Evolutionary conservation across 2,329 filamentous ascomycete genomes (phyloP), one percentile per base, ranked within the genome.

Genomic region (Immersiporthe knoxdaviesiana): DNA sequence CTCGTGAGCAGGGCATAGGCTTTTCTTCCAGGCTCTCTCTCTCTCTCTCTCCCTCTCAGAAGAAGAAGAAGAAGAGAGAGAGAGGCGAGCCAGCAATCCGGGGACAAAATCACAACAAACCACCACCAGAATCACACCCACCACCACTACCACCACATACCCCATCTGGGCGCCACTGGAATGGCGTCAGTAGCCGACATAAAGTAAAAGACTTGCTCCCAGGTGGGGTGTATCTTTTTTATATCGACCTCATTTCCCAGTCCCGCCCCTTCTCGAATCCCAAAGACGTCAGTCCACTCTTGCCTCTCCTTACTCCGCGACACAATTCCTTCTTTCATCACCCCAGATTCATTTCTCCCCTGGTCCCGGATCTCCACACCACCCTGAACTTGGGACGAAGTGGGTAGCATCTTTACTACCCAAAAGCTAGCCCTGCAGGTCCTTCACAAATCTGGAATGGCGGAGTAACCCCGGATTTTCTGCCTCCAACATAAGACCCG

Each of bases 381-480:
- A 54, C n/a, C 50, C 50, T 41, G 50, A 12, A 54, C 44, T 37
- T 44, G 62, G 37, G 62, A 27, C 47, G 52, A 14, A 58, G 35
- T 41, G 37, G 67, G 59, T 62, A 65, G 66, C n/a, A 37, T 8
- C 63, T 7, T 52, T 32, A 41, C 44, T 60, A 39, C 69, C 62
- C 58, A 59, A 24, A 4, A 16, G 24, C 41, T 41, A 59, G 21
- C 52, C 54, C 52, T 70, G 62, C 37, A 59, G 50, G 41, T 35
- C 63, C 54, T 52, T 66, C 62, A 63, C 66, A 30, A 60, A 69
- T 61, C 41, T 54, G 52, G 69, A 16, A 52, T 71, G 67, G 61
- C 67, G 50, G 41, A 61, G 41, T 61, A 64, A 69, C 69, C 69
- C 67, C 69, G 69, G 69, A 71, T 66, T 71, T 71, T 69, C 39